Base-by-base conservation (phyloP, 176 grass and related monocot species). In the Bromus sterilis region DNA sequence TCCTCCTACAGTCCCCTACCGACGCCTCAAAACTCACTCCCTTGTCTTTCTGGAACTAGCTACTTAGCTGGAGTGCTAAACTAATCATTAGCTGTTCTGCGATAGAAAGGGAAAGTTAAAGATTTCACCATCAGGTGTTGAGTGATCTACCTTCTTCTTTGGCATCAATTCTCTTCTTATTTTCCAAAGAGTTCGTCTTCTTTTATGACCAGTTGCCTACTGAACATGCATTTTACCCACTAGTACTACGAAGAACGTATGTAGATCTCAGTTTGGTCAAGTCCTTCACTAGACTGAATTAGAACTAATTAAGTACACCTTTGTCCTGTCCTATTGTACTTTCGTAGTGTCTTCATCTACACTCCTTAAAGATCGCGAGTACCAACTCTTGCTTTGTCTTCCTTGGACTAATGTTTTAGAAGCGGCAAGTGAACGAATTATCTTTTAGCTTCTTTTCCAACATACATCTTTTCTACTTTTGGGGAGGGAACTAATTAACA, bases 61-160 rank as follows among this genome's bases (percentile, higher is more conserved):
- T 82, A 18, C 41, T 42, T 71, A 59, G 43, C 48, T 78, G 64
- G 79, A 49, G 7, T 63, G 43, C 48, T 78, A 72, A 73, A 49
- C 9, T 63, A 62, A 73, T 64, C 81, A 49, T 76, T 33, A 23
- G 68, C 82, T 81, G 41, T n/a, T 55, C 4, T 71, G 71, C 14
- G 29, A 67, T 48, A 62, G 24, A 81, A 85, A 80, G 62, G 25
- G 69, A 89, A 89, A 77, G 87, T 5, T 21, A 85, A 69, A 76
- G 62, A 84, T 37, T 29, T 69, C 61, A 30, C 37, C 1, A 26
- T 20, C 48, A 7, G n/a, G 9, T 60, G 67, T 15, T 20, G 56
- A 80, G 48, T 71, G 86, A 63, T 78, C 48, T 59, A 49, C 26
- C 26, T 73, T 48, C 41, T 72, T 61, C 16, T 76, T 82, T 76